Base-by-base conservation (phyloP, 495 filamentous ascomycete genomes). In the Rhizodiscina lignyota region DNA sequence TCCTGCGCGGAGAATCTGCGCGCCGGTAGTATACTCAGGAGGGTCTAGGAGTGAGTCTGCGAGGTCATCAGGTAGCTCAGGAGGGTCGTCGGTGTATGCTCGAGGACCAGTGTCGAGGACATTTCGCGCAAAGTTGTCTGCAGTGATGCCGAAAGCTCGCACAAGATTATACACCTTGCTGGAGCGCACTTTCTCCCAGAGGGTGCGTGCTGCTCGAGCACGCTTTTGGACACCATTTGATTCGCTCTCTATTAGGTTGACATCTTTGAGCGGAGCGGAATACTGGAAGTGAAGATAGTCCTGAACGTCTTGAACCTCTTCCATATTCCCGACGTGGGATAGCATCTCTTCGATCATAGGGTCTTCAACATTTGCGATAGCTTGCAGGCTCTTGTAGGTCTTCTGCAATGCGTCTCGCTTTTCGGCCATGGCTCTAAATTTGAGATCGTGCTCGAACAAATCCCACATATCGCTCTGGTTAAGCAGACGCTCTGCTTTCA, bases 281-380 rank as follows among this genome's bases (percentile, higher is more conserved):
- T 96, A 94, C 44, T 86, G 83, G 59, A 96, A 97, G 55, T 96
- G 82, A 36, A 97, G 63, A 48, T 94, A 96, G 43, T 97, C 89
- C 47, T 94, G 86, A 12, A 97, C 56, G 55, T 97, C 89, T 50
- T 97, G 91, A 11, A 97, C 62, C 49, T 94, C 87, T 43, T 97
- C 89, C 63, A 89, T 83, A 0, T 74, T 83, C 4, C 67, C 66
- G 2, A 84, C 86, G 22, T 69, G 56, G 3, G 64, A 64, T 23
- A 89, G 66, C 63, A 91, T 75, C 36, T 83, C 77, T n/a, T 91
- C 81, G 34, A 91, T 67, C 22, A 80, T 63, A 1, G 56, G 42
- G 43, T 84, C 79, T 13, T 70, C 36, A 43, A 63, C 40, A 31
- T 68, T 61, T 8, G 56, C 45, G 1, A 76, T 53, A 3, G 54